These are phyloP conservation scores for Capronia coronata DNA, from an alignment of 2,329 filamentous ascomycete species.

Conservation along the genomic window DNA sequence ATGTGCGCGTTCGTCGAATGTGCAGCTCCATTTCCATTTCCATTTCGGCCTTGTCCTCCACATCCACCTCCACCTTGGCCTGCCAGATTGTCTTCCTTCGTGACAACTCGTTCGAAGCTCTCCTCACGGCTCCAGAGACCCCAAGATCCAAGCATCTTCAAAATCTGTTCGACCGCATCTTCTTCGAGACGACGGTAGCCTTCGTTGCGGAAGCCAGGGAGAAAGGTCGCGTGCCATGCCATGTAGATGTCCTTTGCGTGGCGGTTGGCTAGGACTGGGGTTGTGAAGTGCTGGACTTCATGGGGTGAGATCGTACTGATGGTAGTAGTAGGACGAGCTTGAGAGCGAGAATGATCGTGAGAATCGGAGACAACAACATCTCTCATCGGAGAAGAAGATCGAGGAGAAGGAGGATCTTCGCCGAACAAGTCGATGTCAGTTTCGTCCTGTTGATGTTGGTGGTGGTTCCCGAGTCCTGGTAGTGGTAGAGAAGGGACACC, in stretches of 20 bases:
- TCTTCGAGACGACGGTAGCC: conserved; percentile 18
- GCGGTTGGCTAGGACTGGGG: conserved; percentile 23
- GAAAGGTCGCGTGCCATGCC: conserved; percentile 19
- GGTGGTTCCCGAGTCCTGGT: no score
- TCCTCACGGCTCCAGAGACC: conserved; percentile 16
- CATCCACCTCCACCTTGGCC: neutral
- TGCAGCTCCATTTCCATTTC: no score
- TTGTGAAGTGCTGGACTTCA: conserved; percentile 17
- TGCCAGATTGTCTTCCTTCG: no score
- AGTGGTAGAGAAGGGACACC: no score
- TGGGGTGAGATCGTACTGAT: conserved; percentile 7
- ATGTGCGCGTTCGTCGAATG: no score
- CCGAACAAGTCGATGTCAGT: conserved; percentile 12
- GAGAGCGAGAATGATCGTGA: no score
- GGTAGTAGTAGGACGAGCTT: no score
- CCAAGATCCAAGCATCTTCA: conserved; percentile 10
- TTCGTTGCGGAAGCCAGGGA: conserved; percentile 21
- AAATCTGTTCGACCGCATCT: conserved; percentile 19
- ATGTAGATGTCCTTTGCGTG: conserved; percentile 24
- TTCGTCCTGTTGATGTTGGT: neutral
- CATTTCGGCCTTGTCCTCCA: conserved; percentile 10
- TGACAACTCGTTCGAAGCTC: conserved; percentile 14
- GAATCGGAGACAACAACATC: no score
- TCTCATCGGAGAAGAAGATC: neutral
- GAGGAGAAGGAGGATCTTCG: neutral